Conservation (phyloP, 148 eudicot species). For the Bassia scoparia region DNA sequence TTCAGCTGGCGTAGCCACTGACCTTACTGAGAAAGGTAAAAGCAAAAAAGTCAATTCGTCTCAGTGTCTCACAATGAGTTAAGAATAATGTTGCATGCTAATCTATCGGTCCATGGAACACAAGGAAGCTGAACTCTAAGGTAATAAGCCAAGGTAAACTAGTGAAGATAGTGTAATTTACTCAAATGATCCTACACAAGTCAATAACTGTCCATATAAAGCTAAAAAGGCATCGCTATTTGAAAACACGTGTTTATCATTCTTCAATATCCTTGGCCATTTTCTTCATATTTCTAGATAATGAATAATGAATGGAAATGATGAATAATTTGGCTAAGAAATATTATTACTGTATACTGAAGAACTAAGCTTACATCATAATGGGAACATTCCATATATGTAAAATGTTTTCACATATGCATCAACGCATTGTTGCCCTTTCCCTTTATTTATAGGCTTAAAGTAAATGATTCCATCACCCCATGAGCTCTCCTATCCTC, state of each 20-base stretch:
- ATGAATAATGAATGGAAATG: background rate
- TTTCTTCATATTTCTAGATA: background rate
- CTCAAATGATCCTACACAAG: background rate
- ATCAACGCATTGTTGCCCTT: background rate
- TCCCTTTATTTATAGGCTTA: background rate
- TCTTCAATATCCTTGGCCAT: background rate
- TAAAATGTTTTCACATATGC: background rate
- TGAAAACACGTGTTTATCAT: background rate
- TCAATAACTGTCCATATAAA: background rate
- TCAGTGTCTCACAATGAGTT: background rate
- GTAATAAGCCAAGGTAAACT: background rate
- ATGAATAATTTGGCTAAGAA: background rate
- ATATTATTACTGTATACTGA: background rate
- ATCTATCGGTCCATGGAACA: no score
- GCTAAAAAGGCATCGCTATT: background rate
- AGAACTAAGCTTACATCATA: background rate
- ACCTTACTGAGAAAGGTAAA: constrained; percentile 48
- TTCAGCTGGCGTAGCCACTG: constrained; percentile 70
- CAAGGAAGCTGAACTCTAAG: background rate
- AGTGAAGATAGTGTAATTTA: background rate
- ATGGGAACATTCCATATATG: background rate
- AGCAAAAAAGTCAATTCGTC: background rate
- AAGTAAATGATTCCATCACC: background rate
- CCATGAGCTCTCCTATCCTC: background rate
- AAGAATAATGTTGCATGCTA: background rate